phyloP scores from a whole-genome alignment of 768 basidiomycete species.

The Crassisporium funariophilum region DNA sequence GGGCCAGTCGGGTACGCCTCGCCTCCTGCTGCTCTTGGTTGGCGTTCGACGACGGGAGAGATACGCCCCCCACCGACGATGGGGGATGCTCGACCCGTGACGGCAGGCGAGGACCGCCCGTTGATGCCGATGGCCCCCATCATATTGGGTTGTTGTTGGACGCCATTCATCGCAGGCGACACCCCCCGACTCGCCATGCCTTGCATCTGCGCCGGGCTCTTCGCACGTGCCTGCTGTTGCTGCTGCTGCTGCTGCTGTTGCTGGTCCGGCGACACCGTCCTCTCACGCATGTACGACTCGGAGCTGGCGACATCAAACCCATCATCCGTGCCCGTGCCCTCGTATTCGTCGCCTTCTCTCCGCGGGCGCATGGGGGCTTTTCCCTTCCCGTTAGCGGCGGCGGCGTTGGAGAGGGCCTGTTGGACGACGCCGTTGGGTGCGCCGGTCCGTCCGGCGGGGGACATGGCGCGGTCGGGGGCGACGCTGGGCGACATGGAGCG shows the following conservation, averaged over 20 bases:
- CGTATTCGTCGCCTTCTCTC: slow-evolving; percentile 47
- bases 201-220: slow-evolving; percentile 57
- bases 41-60: slow-evolving; percentile 51
- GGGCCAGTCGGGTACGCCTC: slow-evolving; percentile 46
- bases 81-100: slow-evolving; percentile 37
- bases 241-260: too few species aligned
- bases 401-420: slow-evolving; percentile 23
- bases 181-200: slow-evolving; percentile 51
- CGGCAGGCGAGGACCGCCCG: slow-evolving; percentile 37
- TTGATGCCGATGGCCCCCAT: slow-evolving; percentile 55
- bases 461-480: slow-evolving; percentile 66
- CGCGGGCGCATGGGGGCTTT: slow-evolving; percentile 54
- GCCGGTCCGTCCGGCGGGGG: slow-evolving; percentile 52
- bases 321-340: slow-evolving; percentile 39
- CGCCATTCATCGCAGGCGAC: slow-evolving; percentile 51
- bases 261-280: background rate
- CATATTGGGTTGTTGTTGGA: slow-evolving; percentile 48
- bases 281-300: slow-evolving; percentile 34
- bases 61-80: slow-evolving; percentile 36
- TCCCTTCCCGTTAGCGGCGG: slow-evolving; percentile 47
- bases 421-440: slow-evolving; percentile 48
- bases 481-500: slow-evolving; percentile 73
- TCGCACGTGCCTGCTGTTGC: slow-evolving; percentile 46
- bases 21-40: slow-evolving; percentile 43
- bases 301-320: slow-evolving; percentile 53